A percentile compares a stretch with the other conserved stretches of the same genome.
Conservation (phyloP, 1,284 basidiomycete species). For the Rhizoctonia solani region DNA sequence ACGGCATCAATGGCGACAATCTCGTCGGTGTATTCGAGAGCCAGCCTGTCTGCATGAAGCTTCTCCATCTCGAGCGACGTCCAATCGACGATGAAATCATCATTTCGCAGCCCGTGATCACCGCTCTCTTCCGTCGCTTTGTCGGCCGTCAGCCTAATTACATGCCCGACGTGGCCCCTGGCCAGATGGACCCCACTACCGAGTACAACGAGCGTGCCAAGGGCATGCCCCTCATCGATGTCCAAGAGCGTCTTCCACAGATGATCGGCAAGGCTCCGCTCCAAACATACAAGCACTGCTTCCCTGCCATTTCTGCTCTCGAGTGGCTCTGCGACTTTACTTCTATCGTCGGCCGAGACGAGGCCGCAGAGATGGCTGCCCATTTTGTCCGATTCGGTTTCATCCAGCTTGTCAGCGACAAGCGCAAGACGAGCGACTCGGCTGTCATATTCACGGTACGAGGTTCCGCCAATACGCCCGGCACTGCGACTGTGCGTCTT, state of each 20-base stretch:
- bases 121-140: conserved; percentile 93
- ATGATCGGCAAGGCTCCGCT: conserved; percentile 55
- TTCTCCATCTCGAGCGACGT: conserved; percentile 93
- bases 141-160: conserved; percentile 86
- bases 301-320: conserved; percentile 82
- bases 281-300: conserved; percentile 73
- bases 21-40: conserved; percentile 87
- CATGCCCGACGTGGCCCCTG: conserved; percentile 50
- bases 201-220: conserved; percentile 80
- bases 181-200: conserved; percentile 61
- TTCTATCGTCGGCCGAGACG: conserved; percentile 93
- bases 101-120: conserved; percentile 90
- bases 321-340: conserved; percentile 99
- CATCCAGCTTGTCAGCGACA: conserved; percentile 84
- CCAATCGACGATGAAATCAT: conserved; percentile 96
- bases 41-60: conserved; percentile 97
- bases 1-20: conserved; percentile 95
- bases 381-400: conserved; percentile 97
- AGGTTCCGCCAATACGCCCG: conserved; percentile 56
- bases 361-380: conserved; percentile 95
- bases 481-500: conserved; percentile 61
- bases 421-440: conserved; percentile 84
- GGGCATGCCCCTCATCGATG: conserved; percentile 71
- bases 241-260: conserved; percentile 60
- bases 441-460: conserved; percentile 88